phyloP scores from a whole-genome alignment of 2,329 filamentous ascomycete species.

The Nothophaeocryptopus gaeumannii region DNA sequence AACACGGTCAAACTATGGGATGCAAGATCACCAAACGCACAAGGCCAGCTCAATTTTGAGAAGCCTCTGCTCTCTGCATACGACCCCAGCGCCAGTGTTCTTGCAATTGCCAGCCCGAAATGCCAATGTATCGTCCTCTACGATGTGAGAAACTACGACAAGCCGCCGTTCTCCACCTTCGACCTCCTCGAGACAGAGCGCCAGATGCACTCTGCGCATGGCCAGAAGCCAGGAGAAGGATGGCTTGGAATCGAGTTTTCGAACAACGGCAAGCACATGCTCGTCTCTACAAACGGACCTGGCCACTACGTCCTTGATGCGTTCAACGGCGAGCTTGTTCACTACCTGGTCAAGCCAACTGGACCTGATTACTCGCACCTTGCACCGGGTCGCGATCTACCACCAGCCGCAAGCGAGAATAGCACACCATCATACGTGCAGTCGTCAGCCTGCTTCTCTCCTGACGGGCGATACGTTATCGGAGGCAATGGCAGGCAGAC shows the following conservation, averaged over 20 bases:
- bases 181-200: constrained; percentile 69
- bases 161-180: constrained; percentile 81
- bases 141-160: constrained; percentile 90
- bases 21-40: constrained; percentile 72
- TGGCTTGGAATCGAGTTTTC: constrained; percentile 96
- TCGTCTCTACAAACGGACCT: constrained; percentile 77
- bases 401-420: constrained; percentile 40
- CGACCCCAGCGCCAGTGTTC: constrained; percentile 87
- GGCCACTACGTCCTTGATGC: constrained; percentile 94
- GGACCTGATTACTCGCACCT: constrained; percentile 29
- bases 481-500: constrained; percentile 65
- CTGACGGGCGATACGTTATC: constrained; percentile 84
- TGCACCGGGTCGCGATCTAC: constrained; percentile 38
- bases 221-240: constrained; percentile 51
- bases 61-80: constrained; percentile 81
- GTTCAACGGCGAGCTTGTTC: constrained; percentile 69
- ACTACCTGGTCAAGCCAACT: constrained; percentile 34
- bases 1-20: constrained; percentile 93
- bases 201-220: constrained; percentile 48
- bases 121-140: constrained; percentile 83
- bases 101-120: constrained; percentile 80
- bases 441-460: constrained; percentile 82
- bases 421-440: constrained; percentile 48
- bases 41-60: constrained; percentile 76
- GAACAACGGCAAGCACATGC: constrained; percentile 85